Percentiles rank a stretch among this genome's conserved stretches.
Evolutionary conservation across 345 rosid species (phyloP).

Genomic region (Syzygium grande): DNA sequence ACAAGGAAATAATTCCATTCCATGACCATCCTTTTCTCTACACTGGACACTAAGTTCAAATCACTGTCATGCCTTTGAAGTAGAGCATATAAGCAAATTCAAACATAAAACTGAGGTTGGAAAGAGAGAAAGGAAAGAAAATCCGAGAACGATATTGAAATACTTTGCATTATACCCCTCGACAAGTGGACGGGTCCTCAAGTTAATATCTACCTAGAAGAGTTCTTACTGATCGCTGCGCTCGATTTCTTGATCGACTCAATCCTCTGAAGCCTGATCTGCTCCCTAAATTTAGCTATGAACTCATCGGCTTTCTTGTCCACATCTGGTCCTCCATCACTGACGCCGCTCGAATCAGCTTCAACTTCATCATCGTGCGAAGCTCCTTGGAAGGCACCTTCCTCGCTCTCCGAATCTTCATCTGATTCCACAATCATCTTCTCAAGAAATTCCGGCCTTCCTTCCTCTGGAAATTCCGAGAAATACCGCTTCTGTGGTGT

Average conservation of each 20-base stretch:
- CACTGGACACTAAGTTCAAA: not conserved
- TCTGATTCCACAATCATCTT: slow-evolving; percentile 22
- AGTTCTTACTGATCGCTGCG: slow-evolving; percentile 12
- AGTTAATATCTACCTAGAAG: slow-evolving; percentile 9
- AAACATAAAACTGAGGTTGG: not conserved
- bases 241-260: slow-evolving; percentile 79
- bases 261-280: slow-evolving; percentile 92
- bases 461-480: not conserved
- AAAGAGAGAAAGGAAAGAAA: not conserved
- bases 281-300: slow-evolving; percentile 98
- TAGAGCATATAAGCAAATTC: not conserved
- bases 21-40: not conserved
- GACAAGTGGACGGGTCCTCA: not conserved
- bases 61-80: not conserved
- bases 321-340: slow-evolving; percentile 67
- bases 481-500: not conserved
- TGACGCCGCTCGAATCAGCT: slow-evolving; percentile 9
- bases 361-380: slow-evolving; percentile 12
- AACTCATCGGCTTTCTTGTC: slow-evolving; percentile 96
- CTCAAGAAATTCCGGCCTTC: slow-evolving; percentile 10
- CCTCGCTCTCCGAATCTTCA: not conserved
- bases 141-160: not conserved
- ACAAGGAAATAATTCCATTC: not conserved
- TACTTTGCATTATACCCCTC: not conserved
- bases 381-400: slow-evolving; percentile 8